Evolutionary conservation across 1,139 yeast species (phyloP), one percentile per base, ranked within the genome.

Genomic region (Nematodospora anomalae): DNA sequence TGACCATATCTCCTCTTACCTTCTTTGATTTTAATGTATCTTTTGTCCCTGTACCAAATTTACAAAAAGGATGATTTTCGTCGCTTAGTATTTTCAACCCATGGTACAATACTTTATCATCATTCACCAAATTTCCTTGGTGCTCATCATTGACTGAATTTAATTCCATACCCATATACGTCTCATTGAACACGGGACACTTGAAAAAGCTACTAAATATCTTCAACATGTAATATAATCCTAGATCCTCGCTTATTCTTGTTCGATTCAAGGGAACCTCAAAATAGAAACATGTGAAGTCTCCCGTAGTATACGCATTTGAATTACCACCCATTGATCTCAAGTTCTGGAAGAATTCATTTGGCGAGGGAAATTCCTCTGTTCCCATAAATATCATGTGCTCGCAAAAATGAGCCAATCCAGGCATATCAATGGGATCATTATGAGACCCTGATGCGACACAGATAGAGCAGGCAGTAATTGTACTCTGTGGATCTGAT

Each of bases 381-480:
- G 85, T 74, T 1, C 86, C 85, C 33, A 74, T 64, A 35, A 80
- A 70, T 1, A 83, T 46, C 72, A 79, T 67, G 54, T 84, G 92
- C 44, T 84, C 92, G 52, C 88, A 81, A 29, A 83, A 64, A 58
- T 84, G 94, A 0, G 92, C 90, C 26, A 83, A 47, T 0, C 92
- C 92, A 0, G 73, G 72, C 1, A 71, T 36, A 2, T 64, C 61
- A 3, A 58, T 62, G 1, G 85, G 83, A 47, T 84, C 90, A 35
- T 73, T 65, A 49, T 74, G 75, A 1, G 88, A 79, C 1, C 92
- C 92, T 0, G 80, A 52, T 1, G 76, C 76, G 0, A 83, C 78
- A 13, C 83, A 64, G 3, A 83, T 37, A 0, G 71, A 52, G 11
- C 57, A 46, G 2, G 82, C 64, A 1, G 76, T 74, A 0, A 61